Evolutionary conservation across 2,329 filamentous ascomycete genomes (phyloP), one percentile per base, ranked within the genome.

Genomic region (Chaetomiaceae sp.): DNA sequence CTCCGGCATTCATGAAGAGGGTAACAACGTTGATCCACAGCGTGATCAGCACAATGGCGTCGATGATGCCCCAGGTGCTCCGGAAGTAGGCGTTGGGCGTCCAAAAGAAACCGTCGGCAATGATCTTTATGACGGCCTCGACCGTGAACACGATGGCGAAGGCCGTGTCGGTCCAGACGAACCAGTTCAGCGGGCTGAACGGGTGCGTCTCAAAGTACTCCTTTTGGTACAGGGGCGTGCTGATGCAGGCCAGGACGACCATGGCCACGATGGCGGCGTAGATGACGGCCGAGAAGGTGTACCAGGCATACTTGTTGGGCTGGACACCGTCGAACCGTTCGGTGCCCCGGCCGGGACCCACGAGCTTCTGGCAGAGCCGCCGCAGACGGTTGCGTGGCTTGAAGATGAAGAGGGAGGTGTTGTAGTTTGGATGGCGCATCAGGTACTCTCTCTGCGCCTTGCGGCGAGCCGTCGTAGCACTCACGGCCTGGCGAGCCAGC

Each of bases 71-170:
- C 94, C 94, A 99, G 0, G 91, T 92, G 66, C 92, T 92, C 63
- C 94, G 85, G 68, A 96, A 90, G 67, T 96, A 99, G 3, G 95
- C 95, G 70, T 99, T 96, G 0, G 94, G 94, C 0, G 94, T 96
- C 83, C 89, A 97, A 68, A 96, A 88, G 63, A 96, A 88, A 7
- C 94, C 94, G 72, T 99, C 94, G 0, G 94, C 94, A 63, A 99
- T 84, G 51, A 95, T 85, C 69, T 99, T 99, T 72, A 99, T 91
- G 6, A 84, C 65, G 0, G 91, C 90, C 70, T 99, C 94, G 6
- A 89, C 66, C 0, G 87, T 88, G 72, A 99, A 99, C 14, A 99
- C 71, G 1, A 87, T 70, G 2, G 92, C 91, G 67, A 99, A 99
- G 6, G 88, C 86, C 70, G 95, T 78, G 68, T 99, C 94, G 12